phyloP scores from a whole-genome alignment of 2,329 filamentous ascomycete species.

The Trichophyton rubrum region DNA sequence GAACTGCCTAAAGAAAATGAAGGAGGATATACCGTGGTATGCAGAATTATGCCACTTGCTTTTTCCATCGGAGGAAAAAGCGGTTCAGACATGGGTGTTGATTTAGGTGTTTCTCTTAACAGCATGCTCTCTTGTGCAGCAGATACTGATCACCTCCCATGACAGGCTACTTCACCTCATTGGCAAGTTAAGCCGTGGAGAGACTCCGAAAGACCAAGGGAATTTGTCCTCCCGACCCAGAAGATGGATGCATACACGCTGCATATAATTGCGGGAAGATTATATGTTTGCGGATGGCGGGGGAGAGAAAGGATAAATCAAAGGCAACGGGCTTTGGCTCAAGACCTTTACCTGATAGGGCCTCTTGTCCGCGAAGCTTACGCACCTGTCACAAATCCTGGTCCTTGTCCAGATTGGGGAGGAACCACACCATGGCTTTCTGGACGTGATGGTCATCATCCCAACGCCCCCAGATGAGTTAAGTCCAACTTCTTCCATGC shows the following conservation, averaged over 20 bases:
- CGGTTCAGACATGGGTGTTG: not conserved
- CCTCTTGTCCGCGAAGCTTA: conserved; percentile 1
- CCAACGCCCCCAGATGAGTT: not conserved
- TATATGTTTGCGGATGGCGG: not conserved
- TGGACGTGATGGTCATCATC: not conserved
- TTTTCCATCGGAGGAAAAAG: not conserved
- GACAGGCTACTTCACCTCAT: not conserved
- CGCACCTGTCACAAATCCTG: not conserved
- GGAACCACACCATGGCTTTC: not conserved
- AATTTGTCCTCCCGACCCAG: not conserved
- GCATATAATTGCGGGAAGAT: conserved; percentile 2
- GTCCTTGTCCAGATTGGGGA: not conserved
- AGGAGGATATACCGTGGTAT: not conserved
- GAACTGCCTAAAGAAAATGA: not conserved
- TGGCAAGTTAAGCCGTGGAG: conserved; percentile 1
- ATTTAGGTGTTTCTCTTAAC: not conserved
- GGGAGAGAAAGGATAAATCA: not conserved
- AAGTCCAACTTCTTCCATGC: not conserved
- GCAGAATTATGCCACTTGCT: not conserved
- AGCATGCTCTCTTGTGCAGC: not conserved
- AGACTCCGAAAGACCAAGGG: not conserved
- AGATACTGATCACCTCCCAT: not conserved
- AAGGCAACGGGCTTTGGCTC: not conserved
- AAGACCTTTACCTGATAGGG: conserved; percentile 2
- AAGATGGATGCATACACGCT: not conserved